Evolutionary conservation across 1,139 yeast genomes (phyloP), one percentile per base, ranked within the genome.

Genomic region (Hemisphaericaspora subhashii): DNA sequence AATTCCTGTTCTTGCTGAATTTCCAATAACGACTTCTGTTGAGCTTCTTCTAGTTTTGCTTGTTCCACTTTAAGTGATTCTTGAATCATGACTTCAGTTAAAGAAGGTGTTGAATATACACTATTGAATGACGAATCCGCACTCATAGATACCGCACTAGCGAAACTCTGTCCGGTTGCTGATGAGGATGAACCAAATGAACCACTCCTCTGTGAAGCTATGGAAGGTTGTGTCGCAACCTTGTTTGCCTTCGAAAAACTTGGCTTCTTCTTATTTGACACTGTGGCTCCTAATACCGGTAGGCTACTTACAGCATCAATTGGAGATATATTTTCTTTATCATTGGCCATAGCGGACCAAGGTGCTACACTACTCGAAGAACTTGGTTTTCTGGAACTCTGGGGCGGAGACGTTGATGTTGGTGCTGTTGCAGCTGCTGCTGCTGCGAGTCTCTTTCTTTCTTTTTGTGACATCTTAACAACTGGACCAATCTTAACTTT

Each of bases 1-100:
- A 86, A 86, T 53, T 82, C 88, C 53, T 85, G 87, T 51, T 86
- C 95, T 49, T 81, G 81, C 57, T 82, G 88, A 37, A 86, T 75
- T 45, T 86, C 95, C 30, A 74, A 78, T 28, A 86, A 62, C 3
- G 84, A 73, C 44, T 64, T 72, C 26, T 59, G 48, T 36, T 62
- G 64, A 1, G 33, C 35, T 24, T 57, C 66, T 41, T 56, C 63
- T n/a, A 55, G 47, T 30, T 60, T 58, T 1, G 57, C 54, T 37
- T 62, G 63, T 41, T 72, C 74, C 5, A 67, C 55, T 49, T 64
- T 64, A 18, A 72, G 64, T 36, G 81, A 73, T 50, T 81, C 86
- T 39, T 51, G 64, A 42, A 59, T 58, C 72, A 64, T 67, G 8
- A 63, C 59, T 28, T 66, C 72, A 2, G 71, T 58, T 22, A 69